A percentile compares a stretch with the other conserved stretches of the same genome.
Evolutionary conservation across 2,329 filamentous ascomycete species (phyloP).

Genomic region (Hymenoscyphus fructigenus): DNA sequence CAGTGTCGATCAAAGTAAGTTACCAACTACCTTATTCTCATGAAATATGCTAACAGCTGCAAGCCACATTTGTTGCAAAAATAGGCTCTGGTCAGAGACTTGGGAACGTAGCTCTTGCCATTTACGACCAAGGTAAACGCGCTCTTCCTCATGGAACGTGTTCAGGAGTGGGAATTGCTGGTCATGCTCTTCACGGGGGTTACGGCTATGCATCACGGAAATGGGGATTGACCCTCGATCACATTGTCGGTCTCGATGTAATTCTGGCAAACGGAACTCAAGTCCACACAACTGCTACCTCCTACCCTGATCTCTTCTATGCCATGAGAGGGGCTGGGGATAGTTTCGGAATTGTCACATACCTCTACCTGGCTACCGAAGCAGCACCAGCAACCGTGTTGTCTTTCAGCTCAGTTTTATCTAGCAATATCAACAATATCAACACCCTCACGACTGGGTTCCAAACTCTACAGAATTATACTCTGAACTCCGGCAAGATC

Average conservation of each 20-base stretch:
- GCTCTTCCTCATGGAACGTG: constrained; percentile 47
- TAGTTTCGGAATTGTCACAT: constrained; percentile 38
- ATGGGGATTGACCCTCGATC: constrained; percentile 53
- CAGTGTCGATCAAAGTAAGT: constrained; percentile 44
- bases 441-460: constrained; percentile 33
- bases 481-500: constrained; percentile 41
- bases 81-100: constrained; percentile 41
- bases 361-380: constrained; percentile 26
- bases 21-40: not conserved
- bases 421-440: constrained; percentile 18
- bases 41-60: not conserved
- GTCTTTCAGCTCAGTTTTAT: constrained; percentile 15
- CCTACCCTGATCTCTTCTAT: constrained; percentile 35
- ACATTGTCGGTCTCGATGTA: constrained; percentile 48
- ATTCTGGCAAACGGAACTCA: constrained; percentile 41
- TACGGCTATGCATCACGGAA: constrained; percentile 45
- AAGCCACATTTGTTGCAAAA: constrained; percentile 10
- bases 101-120: constrained; percentile 42
- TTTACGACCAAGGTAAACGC: constrained; percentile 39
- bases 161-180: constrained; percentile 46
- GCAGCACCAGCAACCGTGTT: constrained; percentile 12
- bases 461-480: constrained; percentile 42
- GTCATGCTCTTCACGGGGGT: constrained; percentile 48
- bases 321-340: constrained; percentile 39
- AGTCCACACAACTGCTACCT: constrained; percentile 28